Evolutionary conservation across 2,329 filamentous ascomycete species (phyloP).

Genomic region (Neocucurbitaria cava): DNA sequence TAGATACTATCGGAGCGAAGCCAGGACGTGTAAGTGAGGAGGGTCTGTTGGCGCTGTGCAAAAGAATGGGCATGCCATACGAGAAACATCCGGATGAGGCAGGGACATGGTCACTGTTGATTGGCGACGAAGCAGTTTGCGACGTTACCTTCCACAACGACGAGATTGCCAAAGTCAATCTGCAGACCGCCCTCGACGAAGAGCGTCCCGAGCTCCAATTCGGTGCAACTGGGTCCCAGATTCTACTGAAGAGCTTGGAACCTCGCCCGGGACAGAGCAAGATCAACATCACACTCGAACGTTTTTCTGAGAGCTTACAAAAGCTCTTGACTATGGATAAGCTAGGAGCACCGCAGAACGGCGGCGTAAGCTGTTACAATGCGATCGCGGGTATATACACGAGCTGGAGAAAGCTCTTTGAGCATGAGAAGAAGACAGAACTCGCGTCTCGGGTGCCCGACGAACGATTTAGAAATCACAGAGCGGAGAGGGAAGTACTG

Average conservation of each 20-base stretch:
- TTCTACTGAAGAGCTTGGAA: slow-evolving; percentile 70
- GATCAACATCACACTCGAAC: slow-evolving; percentile 73
- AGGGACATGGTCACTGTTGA: slow-evolving; percentile 40
- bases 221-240: slow-evolving; percentile 63
- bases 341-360: slow-evolving; percentile 68
- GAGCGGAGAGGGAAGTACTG: slow-evolving; percentile 65
- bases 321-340: slow-evolving; percentile 73
- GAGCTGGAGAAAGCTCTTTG: slow-evolving; percentile 72
- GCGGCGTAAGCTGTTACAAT: slow-evolving; percentile 74
- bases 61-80: slow-evolving; percentile 67
- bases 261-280: slow-evolving; percentile 66
- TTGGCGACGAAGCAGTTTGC: slow-evolving; percentile 43
- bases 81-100: slow-evolving; percentile 36
- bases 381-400: slow-evolving; percentile 76
- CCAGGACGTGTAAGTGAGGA: slow-evolving; percentile 76
- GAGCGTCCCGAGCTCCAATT: slow-evolving; percentile 60
- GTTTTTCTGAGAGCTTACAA: slow-evolving; percentile 75
- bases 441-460: slow-evolving; percentile 37
- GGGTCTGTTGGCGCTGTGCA: slow-evolving; percentile 74
- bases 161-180: slow-evolving; percentile 63
- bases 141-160: slow-evolving; percentile 41
- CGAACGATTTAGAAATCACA: slow-evolving; percentile 55
- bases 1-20: slow-evolving; percentile 70
- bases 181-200: slow-evolving; percentile 68
- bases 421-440: slow-evolving; percentile 67